These are phyloP conservation scores for Bisporella sp. DNA, from an alignment of 2,329 filamentous ascomycete species.

Conservation along the genomic window DNA sequence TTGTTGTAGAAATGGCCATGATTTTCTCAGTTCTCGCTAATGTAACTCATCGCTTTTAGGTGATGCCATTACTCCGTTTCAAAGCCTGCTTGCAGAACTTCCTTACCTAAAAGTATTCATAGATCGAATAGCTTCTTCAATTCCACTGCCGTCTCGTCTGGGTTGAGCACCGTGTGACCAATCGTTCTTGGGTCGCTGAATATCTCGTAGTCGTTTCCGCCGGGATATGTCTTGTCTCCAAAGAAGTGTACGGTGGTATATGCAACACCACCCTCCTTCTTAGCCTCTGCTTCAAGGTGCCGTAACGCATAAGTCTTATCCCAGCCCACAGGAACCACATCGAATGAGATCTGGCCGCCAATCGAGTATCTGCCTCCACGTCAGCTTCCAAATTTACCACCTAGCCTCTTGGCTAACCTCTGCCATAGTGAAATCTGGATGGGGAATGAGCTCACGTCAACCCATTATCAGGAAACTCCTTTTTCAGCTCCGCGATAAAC, in stretches of 20 bases:
- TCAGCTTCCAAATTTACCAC: too few relatives aligned
- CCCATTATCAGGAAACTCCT: conserved; percentile 75
- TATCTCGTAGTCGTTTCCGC: conserved; percentile 96
- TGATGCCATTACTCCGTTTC: background rate
- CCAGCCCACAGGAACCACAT: conserved; percentile 95
- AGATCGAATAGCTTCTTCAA: conserved; percentile 76
- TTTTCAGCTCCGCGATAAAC: conserved; percentile 69
- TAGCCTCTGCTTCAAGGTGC: conserved; percentile 76
- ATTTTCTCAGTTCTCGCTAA: too few relatives aligned
- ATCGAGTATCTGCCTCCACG: conserved; percentile 68
- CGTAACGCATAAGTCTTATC: conserved; percentile 96
- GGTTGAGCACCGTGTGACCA: conserved; percentile 75
- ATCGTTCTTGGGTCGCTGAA: conserved; percentile 74
- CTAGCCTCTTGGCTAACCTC: too few relatives aligned
- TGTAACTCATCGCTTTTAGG: too few relatives aligned
- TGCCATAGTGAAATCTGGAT: background rate
- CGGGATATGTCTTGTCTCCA: conserved; percentile 86
- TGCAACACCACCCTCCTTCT: conserved; percentile 59
- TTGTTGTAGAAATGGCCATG: too few relatives aligned
- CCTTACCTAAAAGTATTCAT: conserved; percentile 26
- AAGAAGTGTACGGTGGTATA: conserved; percentile 97
- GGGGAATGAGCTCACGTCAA: conserved; percentile 59
- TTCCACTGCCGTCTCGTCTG: conserved; percentile 74
- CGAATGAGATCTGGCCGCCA: conserved; percentile 95
- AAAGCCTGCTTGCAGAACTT: background rate